Evolutionary conservation across 805 yeast species (phyloP).

Genomic region (Cyberlindnera mississippiensis): DNA sequence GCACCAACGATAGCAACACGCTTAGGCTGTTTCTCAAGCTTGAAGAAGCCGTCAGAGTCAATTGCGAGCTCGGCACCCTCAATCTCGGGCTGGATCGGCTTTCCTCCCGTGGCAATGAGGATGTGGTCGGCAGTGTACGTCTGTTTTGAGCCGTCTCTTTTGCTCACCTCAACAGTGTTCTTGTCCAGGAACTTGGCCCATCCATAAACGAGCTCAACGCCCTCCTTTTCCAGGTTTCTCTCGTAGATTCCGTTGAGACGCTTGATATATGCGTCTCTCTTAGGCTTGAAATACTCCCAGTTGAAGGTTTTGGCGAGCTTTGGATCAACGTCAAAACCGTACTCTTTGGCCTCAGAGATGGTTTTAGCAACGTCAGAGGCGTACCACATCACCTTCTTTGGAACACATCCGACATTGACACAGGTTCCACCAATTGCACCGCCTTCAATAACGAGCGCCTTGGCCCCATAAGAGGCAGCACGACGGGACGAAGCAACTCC

Average conservation of each 20-base stretch:
- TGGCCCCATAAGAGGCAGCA: conserved; percentile 92
- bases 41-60: conserved; percentile 89
- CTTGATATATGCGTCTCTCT: conserved; percentile 87
- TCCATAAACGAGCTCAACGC: conserved; percentile 83
- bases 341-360: conserved; percentile 69
- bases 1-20: conserved; percentile 95
- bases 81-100: conserved; percentile 66
- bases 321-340: conserved; percentile 68
- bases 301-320: conserved; percentile 59
- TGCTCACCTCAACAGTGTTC: conserved; percentile 75
- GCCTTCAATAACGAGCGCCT: conserved; percentile 77
- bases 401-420: conserved; percentile 99
- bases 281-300: conserved; percentile 77
- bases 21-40: conserved; percentile 77
- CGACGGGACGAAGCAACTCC: conserved; percentile 99
- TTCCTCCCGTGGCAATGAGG: conserved; percentile 92
- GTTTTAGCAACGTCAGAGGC: conserved; percentile 86
- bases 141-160: conserved; percentile 53
- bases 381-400: conserved; percentile 98
- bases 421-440: conserved; percentile 94
- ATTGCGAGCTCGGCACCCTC: conserved; percentile 83
- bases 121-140: conserved; percentile 75
- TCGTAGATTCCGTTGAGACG: conserved; percentile 93
- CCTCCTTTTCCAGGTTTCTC: conserved; percentile 80
- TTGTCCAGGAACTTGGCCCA: conserved; percentile 71